A percentile compares a stretch with the other conserved stretches of the same genome.
Evolutionary conservation across 768 basidiomycete genomes (phyloP).

Genomic region (Podaxis sp.): DNA sequence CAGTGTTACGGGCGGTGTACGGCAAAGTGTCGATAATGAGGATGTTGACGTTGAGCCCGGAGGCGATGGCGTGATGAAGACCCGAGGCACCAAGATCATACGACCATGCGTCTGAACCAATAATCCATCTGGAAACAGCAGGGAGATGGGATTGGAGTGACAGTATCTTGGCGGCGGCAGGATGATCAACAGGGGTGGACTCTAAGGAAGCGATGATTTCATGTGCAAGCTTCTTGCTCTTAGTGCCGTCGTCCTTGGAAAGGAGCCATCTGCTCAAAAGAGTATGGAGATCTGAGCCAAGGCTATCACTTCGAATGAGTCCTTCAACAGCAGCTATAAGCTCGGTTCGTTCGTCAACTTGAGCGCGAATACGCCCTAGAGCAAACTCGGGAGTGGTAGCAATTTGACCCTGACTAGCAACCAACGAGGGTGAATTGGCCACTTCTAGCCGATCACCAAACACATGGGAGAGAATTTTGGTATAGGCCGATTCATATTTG

Average conservation of each 20-base stretch:
- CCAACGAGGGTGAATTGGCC: conserved; percentile 77
- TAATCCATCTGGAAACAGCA: conserved; percentile 87
- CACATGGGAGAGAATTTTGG: conserved; percentile 79
- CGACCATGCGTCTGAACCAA: conserved; percentile 97
- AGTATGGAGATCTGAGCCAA: conserved; percentile 60
- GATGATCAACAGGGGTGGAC: conserved; percentile 35
- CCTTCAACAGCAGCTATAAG: conserved; percentile 66
- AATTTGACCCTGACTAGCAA: conserved; percentile 64
- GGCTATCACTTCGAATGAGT: conserved; percentile 52
- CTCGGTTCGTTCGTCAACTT: conserved; percentile 71
- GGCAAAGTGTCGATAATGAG: conserved; percentile 93
- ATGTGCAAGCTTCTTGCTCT: conserved; percentile 59
- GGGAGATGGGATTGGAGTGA: conserved; percentile 61
- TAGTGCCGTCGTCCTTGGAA: conserved; percentile 65
- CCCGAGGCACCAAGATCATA: conserved; percentile 96
- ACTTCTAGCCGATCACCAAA: conserved; percentile 81
- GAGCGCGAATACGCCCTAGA: conserved; percentile 84
- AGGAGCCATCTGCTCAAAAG: conserved; percentile 81
- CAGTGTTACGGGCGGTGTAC: conserved; percentile 74
- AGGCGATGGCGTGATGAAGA: conserved; percentile 91
- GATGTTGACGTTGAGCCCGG: conserved; percentile 89
- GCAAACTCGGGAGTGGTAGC: conserved; percentile 96
- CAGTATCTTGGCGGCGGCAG: conserved; percentile 57
- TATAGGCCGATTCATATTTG: conserved; percentile 89
- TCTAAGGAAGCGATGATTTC: conserved; percentile 55